phyloP scores from a whole-genome alignment of 2,329 filamentous ascomycete genomes.

The Diaporthe amygdali region DNA sequence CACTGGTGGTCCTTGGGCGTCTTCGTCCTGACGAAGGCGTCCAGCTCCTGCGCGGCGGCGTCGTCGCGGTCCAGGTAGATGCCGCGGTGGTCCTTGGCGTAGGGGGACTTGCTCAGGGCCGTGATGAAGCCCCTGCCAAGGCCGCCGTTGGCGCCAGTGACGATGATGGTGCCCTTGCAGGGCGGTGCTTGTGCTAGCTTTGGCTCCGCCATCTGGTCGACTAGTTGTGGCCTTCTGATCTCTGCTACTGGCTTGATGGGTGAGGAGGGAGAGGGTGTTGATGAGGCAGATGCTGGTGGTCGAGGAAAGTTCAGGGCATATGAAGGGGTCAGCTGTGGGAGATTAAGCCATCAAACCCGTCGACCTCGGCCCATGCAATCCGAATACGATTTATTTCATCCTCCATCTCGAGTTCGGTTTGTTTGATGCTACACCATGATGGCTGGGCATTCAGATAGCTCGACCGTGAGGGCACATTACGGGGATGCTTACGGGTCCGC shows the following conservation, averaged over 20 bases:
- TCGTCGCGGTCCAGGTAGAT: conserved; percentile 43
- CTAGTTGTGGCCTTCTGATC: too few relatives aligned
- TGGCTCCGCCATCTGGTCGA: neutral
- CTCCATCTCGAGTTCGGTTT: neutral
- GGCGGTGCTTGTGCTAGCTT: neutral
- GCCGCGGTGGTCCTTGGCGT: conserved; percentile 36
- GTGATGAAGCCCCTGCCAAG: conserved; percentile 18
- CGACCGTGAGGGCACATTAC: neutral
- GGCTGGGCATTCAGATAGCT: neutral
- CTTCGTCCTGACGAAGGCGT: conserved; percentile 28
- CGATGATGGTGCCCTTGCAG: conserved; percentile 29
- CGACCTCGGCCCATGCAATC: neutral
- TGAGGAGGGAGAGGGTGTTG: neutral
- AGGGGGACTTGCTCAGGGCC: neutral
- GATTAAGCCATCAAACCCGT: neutral
- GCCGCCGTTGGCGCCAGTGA: conserved; percentile 20
- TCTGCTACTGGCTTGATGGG: too few relatives aligned
- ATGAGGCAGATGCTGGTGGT: neutral
- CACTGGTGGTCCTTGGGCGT: conserved; percentile 33
- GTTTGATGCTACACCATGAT: neutral
- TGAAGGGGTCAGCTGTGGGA: neutral
- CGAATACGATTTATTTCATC: too few relatives aligned
- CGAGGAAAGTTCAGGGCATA: neutral
- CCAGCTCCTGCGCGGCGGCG: conserved; percentile 36
- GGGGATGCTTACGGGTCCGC: neutral